A percentile compares a stretch with the other conserved stretches of the same genome.
These are phyloP conservation scores for Candida ponderosae DNA, from an alignment of 805 yeast genomes.

Conservation along the genomic window DNA sequence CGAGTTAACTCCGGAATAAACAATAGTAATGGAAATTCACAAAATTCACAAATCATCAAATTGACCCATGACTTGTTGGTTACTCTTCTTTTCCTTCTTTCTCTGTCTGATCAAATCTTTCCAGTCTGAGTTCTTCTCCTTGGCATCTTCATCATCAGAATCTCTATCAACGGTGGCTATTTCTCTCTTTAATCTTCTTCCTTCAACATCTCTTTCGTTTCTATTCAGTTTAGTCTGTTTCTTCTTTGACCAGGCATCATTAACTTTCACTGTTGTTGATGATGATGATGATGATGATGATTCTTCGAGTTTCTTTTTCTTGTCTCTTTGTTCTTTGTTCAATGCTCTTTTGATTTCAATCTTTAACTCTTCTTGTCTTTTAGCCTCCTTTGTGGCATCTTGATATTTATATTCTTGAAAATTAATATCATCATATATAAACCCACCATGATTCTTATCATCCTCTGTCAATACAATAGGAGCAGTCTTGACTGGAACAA, in stretches of 20 bases:
- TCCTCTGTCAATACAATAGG: no score
- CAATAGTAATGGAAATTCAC: no score
- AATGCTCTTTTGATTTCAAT: conserved; percentile 28
- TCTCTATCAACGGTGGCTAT: conserved; percentile 57
- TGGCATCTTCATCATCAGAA: conserved; percentile 27
- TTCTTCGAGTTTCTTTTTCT: conserved; percentile 29
- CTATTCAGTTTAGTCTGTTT: conserved; percentile 40
- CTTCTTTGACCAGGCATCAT: conserved; percentile 28
- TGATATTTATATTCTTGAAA: conserved; percentile 60
- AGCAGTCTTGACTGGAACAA: no score
- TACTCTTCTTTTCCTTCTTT: conserved; percentile 45
- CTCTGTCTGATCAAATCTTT: conserved; percentile 65
- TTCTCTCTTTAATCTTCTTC: conserved; percentile 64
- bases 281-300: no score
- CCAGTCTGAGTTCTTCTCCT: conserved; percentile 71
- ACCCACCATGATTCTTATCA: conserved; percentile 43
- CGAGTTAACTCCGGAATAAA: no score
- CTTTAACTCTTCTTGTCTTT: conserved; percentile 51
- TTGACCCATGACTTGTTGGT: conserved; percentile 39
- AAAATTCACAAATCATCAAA: conserved; percentile 53
- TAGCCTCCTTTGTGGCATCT: conserved; percentile 56
- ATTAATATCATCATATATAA: conserved; percentile 58
- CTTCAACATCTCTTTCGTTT: conserved; percentile 51
- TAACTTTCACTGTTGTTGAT: conserved; percentile 6
- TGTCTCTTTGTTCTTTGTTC: conserved; percentile 22